Evolutionary conservation across 495 filamentous ascomycete species (phyloP).

Genomic region (Penicillium verhagenii): DNA sequence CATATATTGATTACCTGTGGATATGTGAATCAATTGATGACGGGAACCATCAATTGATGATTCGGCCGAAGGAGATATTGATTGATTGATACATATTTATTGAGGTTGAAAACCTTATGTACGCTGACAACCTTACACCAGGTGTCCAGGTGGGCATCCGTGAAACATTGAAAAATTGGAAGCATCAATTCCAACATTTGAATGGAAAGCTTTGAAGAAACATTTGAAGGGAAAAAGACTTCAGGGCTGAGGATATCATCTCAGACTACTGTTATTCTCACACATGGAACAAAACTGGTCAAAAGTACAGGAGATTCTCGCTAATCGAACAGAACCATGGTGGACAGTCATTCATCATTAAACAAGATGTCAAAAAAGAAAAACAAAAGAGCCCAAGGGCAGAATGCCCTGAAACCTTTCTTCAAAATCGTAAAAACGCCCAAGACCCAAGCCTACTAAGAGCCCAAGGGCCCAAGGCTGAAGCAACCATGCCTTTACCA

Average conservation of each 20-base stretch:
- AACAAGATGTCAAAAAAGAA: slow-evolving; percentile 11
- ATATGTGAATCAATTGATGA: too few relatives aligned
- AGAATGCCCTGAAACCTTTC: slow-evolving; percentile 1
- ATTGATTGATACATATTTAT: too few relatives aligned
- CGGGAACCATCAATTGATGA: too few relatives aligned
- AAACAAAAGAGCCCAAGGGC: slow-evolving; percentile 11
- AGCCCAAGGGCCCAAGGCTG: slow-evolving; percentile 6
- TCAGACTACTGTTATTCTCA: slow-evolving; percentile 10
- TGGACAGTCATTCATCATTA: slow-evolving; percentile 25
- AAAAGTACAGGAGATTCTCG: slow-evolving; percentile 20
- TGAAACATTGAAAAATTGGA: too few relatives aligned
- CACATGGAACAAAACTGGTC: slow-evolving; percentile 21
- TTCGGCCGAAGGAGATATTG: too few relatives aligned
- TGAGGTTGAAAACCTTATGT: too few relatives aligned
- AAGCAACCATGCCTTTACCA: slow-evolving; percentile 1
- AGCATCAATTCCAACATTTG: too few relatives aligned
- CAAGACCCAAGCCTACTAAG: not conserved
- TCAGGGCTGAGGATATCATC: slow-evolving; percentile 16
- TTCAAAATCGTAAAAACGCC: not conserved
- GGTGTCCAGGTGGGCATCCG: too few relatives aligned
- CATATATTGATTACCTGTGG: too few relatives aligned
- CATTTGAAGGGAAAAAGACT: too few relatives aligned
- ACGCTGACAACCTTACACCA: too few relatives aligned
- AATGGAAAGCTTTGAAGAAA: too few relatives aligned
- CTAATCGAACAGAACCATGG: slow-evolving; percentile 22